phyloP scores from a whole-genome alignment of 768 basidiomycete genomes.

The Termitomyces eurrhizus region DNA sequence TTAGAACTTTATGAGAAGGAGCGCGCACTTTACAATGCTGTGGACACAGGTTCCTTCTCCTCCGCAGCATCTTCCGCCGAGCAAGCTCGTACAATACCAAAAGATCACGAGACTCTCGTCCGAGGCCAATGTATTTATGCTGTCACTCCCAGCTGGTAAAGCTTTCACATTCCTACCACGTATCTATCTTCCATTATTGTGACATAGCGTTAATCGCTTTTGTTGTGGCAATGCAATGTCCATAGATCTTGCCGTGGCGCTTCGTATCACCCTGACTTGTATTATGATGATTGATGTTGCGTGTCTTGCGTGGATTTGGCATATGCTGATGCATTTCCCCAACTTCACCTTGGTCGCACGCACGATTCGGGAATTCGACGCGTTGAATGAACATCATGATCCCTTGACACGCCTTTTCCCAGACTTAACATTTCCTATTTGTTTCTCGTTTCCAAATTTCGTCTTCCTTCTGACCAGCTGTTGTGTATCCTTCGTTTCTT shows the following conservation, averaged over 20 bases:
- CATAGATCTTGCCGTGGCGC: slow-evolving; percentile 5
- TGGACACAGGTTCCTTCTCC: slow-evolving; percentile 9
- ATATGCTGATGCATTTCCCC: slow-evolving; percentile 1
- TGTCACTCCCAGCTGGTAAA: slow-evolving; percentile 15
- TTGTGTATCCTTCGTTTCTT: background rate
- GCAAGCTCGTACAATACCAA: background rate
- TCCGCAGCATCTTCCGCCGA: background rate
- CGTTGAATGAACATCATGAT: background rate
- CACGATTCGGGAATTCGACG: background rate
- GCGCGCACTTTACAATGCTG: slow-evolving; percentile 12
- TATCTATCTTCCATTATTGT: background rate
- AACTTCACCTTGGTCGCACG: background rate
- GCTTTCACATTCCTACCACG: background rate
- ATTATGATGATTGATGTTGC: slow-evolving; percentile 12
- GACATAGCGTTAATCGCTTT: slow-evolving; percentile 10
- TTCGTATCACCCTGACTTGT: slow-evolving; percentile 10
- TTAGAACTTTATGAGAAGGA: slow-evolving; percentile 6
- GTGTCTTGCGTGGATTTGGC: slow-evolving; percentile 13
- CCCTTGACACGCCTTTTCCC: background rate
- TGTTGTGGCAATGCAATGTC: slow-evolving; percentile 12
- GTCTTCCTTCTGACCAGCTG: background rate
- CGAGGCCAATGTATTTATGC: slow-evolving; percentile 11
- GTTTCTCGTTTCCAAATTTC: background rate
- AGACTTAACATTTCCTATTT: background rate
- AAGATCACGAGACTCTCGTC: slow-evolving; percentile 2